phyloP scores from a whole-genome alignment of 805 yeast species.

The Jamesozyma hellenica region DNA sequence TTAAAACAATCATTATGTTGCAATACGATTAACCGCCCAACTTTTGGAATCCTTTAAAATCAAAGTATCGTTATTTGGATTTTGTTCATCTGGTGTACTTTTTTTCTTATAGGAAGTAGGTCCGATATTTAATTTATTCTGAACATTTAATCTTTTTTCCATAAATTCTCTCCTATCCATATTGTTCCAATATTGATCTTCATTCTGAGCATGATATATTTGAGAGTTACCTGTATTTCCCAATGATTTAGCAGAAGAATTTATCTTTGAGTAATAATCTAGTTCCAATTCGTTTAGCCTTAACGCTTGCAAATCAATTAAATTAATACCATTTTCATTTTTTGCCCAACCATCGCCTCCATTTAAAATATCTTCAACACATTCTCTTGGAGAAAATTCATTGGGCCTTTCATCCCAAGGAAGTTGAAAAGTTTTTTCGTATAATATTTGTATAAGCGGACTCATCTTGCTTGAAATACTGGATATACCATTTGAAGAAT shows the following conservation, averaged over 20 bases:
- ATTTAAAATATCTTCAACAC: constrained; percentile 63
- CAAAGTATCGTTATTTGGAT: not conserved
- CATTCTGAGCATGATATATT: constrained; percentile 2
- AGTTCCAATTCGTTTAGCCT: constrained; percentile 20
- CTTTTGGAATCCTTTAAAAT: constrained; percentile 20
- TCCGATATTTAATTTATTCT: not conserved
- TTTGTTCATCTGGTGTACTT: constrained; percentile 1
- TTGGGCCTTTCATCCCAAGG: constrained; percentile 52
- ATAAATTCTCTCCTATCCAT: constrained; percentile 24
- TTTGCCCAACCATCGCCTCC: constrained; percentile 62
- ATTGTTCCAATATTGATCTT: constrained; percentile 12
- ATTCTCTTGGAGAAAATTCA: constrained; percentile 56
- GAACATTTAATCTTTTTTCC: constrained; percentile 15
- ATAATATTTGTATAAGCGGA: constrained; percentile 41
- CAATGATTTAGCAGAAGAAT: not conserved
- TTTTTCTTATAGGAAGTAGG: constrained; percentile 1
- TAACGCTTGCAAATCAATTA: constrained; percentile 27
- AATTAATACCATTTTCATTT: constrained; percentile 29
- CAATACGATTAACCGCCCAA: constrained; percentile 15
- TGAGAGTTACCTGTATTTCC: not conserved
- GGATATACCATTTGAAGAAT: constrained; percentile 12
- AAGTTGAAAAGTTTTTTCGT: constrained; percentile 45
- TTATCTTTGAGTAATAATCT: constrained; percentile 9
- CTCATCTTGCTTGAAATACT: constrained; percentile 31
- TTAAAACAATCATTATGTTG: not conserved